Evolutionary conservation across 1,284 basidiomycete species (phyloP), one percentile per base, ranked within the genome.

Genomic region (Melanopsichium pennsylvanicum): DNA sequence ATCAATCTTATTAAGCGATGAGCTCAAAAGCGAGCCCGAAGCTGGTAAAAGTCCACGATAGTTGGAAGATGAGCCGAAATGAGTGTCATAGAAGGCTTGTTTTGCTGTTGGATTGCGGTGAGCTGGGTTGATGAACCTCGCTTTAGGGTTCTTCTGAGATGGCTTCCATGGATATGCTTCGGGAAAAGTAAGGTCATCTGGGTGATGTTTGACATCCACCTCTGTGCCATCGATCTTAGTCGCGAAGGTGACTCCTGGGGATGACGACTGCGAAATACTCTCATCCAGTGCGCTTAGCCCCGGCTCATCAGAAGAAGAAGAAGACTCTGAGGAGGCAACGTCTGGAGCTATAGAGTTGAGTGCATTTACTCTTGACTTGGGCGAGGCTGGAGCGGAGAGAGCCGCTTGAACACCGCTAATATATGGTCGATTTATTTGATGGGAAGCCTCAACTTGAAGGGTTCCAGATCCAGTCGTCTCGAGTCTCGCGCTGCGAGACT

Each of bases 61-160:
- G 29, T 61, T 61, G 45, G 64, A 68, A 7, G 58, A 63, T 2
- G 60, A 59, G 18, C 67, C 72, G 22, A 75, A 73, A 33, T 75
- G 72, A 0, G 72, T 67, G 39, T 75, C 72, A 35, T 75, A 75
- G 47, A 75, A 71, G 3, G 71, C 72, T 37, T 75, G 72, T 35
- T 67, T 73, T n/a, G 66, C 66, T 9, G 72, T 73, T 0, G 72
- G 67, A 26, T 73, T 72, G 19, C 72, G 47, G 32, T 75, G 70
- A 3, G 67, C 73, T 25, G 67, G 61, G 25, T 59, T 31, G n/a
- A 70, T 58, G 43, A 40, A 70, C 18, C 39, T 52, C 2, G 37
- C 40, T 21, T 56, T 51, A 1, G 52, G 51, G n/a, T 57, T 33
- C 15, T 45, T 47, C 13, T 25, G 36, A 4, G 58, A 54, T n/a